Percentiles rank a stretch among this genome's conserved stretches.
Conservation (phyloP, 805 yeast species). For the Ogataea paradorogensis region DNA sequence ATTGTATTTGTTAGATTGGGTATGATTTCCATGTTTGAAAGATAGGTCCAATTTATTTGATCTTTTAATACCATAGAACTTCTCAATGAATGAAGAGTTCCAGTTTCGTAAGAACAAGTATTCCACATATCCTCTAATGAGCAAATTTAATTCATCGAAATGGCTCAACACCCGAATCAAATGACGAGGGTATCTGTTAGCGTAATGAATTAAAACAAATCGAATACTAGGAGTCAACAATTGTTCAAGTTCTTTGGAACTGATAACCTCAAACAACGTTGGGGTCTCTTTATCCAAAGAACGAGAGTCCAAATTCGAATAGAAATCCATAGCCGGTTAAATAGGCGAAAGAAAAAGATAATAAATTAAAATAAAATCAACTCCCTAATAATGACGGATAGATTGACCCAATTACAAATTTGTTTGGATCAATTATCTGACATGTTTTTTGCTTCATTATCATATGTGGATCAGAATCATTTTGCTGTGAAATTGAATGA, state of each 20-base stretch:
- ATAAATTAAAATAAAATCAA: neutral
- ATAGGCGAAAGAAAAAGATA: neutral
- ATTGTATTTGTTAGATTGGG: conserved; percentile 36
- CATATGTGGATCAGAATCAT: conserved; percentile 76
- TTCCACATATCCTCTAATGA: conserved; percentile 64
- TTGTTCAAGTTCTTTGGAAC: conserved; percentile 73
- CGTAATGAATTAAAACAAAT: conserved; percentile 75
- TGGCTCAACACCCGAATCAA: conserved; percentile 58
- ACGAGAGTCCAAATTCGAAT: conserved; percentile 74
- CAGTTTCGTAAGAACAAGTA: conserved; percentile 64
- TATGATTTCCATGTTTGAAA: conserved; percentile 9
- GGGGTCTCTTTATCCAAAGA: conserved; percentile 74
- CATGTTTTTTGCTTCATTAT: conserved; percentile 74
- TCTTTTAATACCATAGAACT: conserved; percentile 85
- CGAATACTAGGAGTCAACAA: conserved; percentile 80
- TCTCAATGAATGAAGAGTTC: conserved; percentile 88
- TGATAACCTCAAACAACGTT: conserved; percentile 82
- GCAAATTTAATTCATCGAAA: conserved; percentile 73
- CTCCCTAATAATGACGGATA: conserved; percentile 59
- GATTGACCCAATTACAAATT: conserved; percentile 85
- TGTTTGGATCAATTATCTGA: conserved; percentile 79
- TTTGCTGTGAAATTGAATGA: conserved; percentile 49
- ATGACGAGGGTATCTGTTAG: conserved; percentile 71
- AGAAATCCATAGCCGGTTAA: conserved; percentile 60
- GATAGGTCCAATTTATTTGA: conserved; percentile 31